Base-by-base conservation (phyloP, 163 green algal genomes). In the Chloromonas sp. region DNA sequence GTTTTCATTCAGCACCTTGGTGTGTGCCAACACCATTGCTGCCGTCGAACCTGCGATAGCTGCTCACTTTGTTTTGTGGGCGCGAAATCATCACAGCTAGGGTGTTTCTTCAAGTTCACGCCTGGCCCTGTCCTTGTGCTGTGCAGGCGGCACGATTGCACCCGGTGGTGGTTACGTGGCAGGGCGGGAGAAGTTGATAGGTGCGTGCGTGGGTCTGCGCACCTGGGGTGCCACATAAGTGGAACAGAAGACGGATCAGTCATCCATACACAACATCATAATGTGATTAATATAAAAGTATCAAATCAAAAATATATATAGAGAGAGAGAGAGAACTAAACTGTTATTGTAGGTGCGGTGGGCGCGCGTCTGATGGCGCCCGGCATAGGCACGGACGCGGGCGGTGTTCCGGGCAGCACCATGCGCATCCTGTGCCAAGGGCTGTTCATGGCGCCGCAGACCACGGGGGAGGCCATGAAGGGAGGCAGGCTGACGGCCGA, bases 401-500 rank as follows among this genome's bases (percentile, higher is more conserved):
- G 96, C 60, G 90, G 89, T 59, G 89, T 98, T 71, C 81, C 87
- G 1, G 92, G 94, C 3, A 90, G 92, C 61, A 94, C 92, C 0
- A 84, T 97, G 83, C 89, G 96, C 13, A 90, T 97, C 58, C 92
- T 98, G 88, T 95, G 96, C 86, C 95, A 98, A 88, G 94, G 92
- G 92, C 78, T 0, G 82, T 70, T 60, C 14, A 3, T 58, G 11
- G 71, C 71, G 36, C 71, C 71, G 5, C 93, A 97, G 84, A 97
- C 94, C 83, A 96, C 97, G 11, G 96, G 96, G 1, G 96, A 99
- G 88, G 95, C 95, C 3, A 86, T 98, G 80, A 99, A 99, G 86
- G 94, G 95, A 14, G 96, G 95, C 0, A 86, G 95, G 0, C 92
- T 99, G 11, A 89, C 96, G 60, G 95, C 96, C 0, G 84, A 94